These are phyloP conservation scores for Pneumocystis canis DNA, from an alignment of 1,139 yeast species.

Conservation along the genomic window DNA sequence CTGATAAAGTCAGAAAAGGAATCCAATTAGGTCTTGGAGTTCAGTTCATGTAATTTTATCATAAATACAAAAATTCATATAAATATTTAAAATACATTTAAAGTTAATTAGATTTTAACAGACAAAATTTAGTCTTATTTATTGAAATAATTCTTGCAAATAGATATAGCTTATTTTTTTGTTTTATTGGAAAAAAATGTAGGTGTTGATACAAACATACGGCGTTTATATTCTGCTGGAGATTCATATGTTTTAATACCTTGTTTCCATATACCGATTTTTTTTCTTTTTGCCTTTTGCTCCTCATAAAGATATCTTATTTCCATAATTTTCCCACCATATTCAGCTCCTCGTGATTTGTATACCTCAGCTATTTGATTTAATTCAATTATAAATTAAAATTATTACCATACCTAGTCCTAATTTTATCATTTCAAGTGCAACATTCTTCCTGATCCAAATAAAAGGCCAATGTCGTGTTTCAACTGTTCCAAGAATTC, in stretches of 20 bases:
- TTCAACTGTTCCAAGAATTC: slow-evolving; percentile 40
- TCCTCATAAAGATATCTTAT: slow-evolving; percentile 43
- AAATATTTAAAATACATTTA: neutral
- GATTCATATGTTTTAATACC: slow-evolving; percentile 39
- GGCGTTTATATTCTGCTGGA: slow-evolving; percentile 68
- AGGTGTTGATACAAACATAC: slow-evolving; percentile 2
- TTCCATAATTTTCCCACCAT: slow-evolving; percentile 54
- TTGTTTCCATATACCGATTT: slow-evolving; percentile 53
- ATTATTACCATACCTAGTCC: slow-evolving; percentile 40
- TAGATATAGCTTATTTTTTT: neutral
- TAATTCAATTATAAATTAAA: neutral
- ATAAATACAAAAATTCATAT: neutral
- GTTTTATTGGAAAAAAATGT: neutral
- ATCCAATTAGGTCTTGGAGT: slow-evolving; percentile 89
- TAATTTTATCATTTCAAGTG: slow-evolving; percentile 67
- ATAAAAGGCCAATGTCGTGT: slow-evolving; percentile 66
- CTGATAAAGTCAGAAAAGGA: slow-evolving; percentile 67
- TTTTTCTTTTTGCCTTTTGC: slow-evolving; percentile 38
- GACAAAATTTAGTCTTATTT: neutral
- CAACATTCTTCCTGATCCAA: slow-evolving; percentile 53
- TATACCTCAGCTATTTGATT: slow-evolving; percentile 43
- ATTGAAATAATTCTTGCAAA: neutral
- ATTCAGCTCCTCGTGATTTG: slow-evolving; percentile 78
- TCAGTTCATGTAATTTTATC: slow-evolving; percentile 44
- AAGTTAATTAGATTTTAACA: neutral